Evolutionary conservation across 2,329 filamentous ascomycete genomes (phyloP), one percentile per base, ranked within the genome.

Genomic region (Coniochaeta sp.): DNA sequence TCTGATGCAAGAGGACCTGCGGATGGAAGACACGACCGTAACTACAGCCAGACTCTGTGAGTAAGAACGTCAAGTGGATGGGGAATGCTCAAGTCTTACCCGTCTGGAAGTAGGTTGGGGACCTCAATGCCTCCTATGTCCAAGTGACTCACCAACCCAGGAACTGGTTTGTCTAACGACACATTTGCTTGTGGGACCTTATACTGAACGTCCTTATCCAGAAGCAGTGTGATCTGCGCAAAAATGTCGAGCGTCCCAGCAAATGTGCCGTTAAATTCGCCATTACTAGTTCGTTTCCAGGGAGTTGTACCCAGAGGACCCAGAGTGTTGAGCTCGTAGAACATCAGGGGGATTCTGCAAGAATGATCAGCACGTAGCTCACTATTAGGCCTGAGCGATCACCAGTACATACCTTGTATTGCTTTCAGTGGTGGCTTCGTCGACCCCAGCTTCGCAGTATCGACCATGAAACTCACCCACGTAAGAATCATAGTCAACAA

Each of bases 21-120:
- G 54, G 54, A 33, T 56, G 54, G 40, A 56, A 56, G 6, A 56
- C 50, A 18, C 54, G 49, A 6, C 54, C 54, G 28, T 56, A 56
- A 24, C 54, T 54, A 33, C 6, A 32, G 28, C 26, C n/a, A n/a
- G n/a, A n/a, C n/a, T n/a, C n/a, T n/a, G n/a, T n/a, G n/a, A n/a
- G n/a, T n/a, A n/a, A n/a, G n/a, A n/a, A n/a, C n/a, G n/a, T n/a
- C n/a, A n/a, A n/a, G n/a, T n/a, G n/a, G n/a, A n/a, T n/a, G n/a
- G n/a, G n/a, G n/a, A n/a, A n/a, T n/a, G n/a, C n/a, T n/a, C n/a
- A n/a, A n/a, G n/a, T n/a, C 27, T 30, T 12, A 30, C 27, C 27
- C 27, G 27, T 30, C 27, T 7, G 27, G 27, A 6, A 30, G 27
- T 6, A 30, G 27, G 12, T 30, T 30, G 12, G 27, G 27, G 12